Conservation (phyloP, 1,139 yeast genomes). For the Pichia sp. region DNA sequence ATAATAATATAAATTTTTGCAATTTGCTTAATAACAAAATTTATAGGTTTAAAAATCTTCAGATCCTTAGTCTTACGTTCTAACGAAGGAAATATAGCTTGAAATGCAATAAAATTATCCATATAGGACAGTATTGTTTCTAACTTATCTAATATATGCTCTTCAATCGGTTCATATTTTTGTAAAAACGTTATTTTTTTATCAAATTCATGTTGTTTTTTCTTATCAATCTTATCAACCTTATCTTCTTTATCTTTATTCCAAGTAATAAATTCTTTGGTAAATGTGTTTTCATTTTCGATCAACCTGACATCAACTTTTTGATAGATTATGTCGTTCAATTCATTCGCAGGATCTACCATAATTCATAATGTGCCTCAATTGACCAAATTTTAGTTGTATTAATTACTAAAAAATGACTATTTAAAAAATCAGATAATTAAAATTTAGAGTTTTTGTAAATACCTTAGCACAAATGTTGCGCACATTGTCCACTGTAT, state of each 20-base stretch:
- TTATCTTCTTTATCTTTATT: too few species aligned
- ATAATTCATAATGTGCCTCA: too few species aligned
- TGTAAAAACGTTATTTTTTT: background rate
- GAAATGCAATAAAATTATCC: conserved; percentile 28
- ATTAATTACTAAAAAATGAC: too few species aligned
- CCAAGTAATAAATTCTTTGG: conserved; percentile 6
- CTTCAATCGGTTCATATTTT: conserved; percentile 17
- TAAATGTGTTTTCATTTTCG: background rate
- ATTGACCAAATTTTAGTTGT: too few species aligned
- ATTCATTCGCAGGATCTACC: background rate
- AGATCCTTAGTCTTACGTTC: conserved; percentile 4
- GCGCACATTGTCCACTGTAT: too few species aligned
- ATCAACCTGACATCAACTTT: too few species aligned
- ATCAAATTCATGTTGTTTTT: background rate
- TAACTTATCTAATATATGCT: conserved; percentile 16
- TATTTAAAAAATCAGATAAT: too few species aligned
- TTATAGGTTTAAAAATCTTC: conserved; percentile 14
- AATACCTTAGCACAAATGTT: too few species aligned
- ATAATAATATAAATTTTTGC: conserved; percentile 27
- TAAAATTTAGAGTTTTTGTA: too few species aligned
- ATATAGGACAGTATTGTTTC: conserved; percentile 24
- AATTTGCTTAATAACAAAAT: conserved; percentile 17
- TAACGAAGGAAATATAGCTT: conserved; percentile 18
- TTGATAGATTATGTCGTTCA: background rate
- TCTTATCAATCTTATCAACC: background rate